Percentiles rank a stretch among this genome's conserved stretches.
Conservation (phyloP, 257 asterid genomes). For the Datura wrightii region DNA sequence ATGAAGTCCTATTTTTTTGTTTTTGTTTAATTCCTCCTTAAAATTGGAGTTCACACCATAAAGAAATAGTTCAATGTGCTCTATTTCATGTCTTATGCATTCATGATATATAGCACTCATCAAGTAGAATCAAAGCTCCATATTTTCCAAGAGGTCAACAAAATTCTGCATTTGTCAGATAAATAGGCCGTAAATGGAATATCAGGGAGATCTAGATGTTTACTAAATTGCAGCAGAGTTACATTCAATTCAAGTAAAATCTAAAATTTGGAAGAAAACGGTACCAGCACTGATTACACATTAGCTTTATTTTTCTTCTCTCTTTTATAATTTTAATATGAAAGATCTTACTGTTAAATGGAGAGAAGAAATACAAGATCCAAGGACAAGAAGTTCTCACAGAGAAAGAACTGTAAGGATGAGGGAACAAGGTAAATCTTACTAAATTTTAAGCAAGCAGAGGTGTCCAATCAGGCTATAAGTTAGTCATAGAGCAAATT, state of each 20-base stretch:
- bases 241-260: not conserved
- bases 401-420: conserved; percentile 7
- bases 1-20: not conserved
- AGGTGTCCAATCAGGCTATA: not conserved
- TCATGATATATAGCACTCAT: not conserved
- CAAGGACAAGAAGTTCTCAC: not conserved
- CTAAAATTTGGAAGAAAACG: not conserved
- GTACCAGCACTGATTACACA: not conserved
- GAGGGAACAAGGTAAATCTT: conserved; percentile 22
- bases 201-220: conserved; percentile 17
- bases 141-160: not conserved
- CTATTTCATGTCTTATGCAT: conserved; percentile 1
- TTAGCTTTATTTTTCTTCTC: not conserved
- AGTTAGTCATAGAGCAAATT: not conserved
- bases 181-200: conserved; percentile 8
- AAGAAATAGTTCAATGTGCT: not conserved
- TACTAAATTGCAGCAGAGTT: conserved; percentile 16
- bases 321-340: not conserved
- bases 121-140: not conserved
- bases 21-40: not conserved
- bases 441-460: not conserved
- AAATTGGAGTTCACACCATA: not conserved
- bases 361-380: conserved; percentile 2
- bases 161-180: not conserved
- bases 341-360: not conserved